These are phyloP conservation scores for Erythrophleum fordii DNA, from an alignment of 306 rosid species.

Conservation along the genomic window DNA sequence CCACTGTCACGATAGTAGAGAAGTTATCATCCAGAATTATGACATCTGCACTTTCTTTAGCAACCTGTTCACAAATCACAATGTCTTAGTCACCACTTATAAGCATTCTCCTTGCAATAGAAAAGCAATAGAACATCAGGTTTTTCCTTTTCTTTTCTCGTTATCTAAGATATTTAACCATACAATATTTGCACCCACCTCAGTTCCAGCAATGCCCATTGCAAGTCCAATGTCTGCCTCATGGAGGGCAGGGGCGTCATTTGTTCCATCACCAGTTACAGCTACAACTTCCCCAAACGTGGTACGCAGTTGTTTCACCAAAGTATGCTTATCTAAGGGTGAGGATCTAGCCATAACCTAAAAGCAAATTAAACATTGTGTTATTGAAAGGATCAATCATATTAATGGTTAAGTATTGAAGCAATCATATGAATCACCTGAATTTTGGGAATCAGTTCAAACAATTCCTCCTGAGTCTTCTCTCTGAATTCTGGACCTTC, in stretches of 20 bases:
- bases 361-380: slow-evolving; percentile 24
- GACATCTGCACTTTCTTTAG: slow-evolving; percentile 97
- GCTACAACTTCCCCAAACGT: slow-evolving; percentile 93
- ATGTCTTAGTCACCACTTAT: not conserved
- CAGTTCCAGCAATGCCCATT: slow-evolving; percentile 99
- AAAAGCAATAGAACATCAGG: no score
- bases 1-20: slow-evolving; percentile 94
- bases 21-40: slow-evolving; percentile 94
- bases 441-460: slow-evolving; percentile 80
- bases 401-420: not conserved
- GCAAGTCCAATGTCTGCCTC: slow-evolving; percentile 99
- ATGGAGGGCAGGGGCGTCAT: slow-evolving; percentile 99
- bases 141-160: not conserved
- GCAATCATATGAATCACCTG: slow-evolving; percentile 61
- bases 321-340: slow-evolving; percentile 87
- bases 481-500: slow-evolving; percentile 92
- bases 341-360: slow-evolving; percentile 99
- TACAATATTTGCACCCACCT: slow-evolving; percentile 53
- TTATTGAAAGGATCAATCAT: slow-evolving; percentile 30
- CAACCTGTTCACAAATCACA: slow-evolving; percentile 63
- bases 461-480: slow-evolving; percentile 76
- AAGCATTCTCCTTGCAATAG: slow-evolving; percentile 12
- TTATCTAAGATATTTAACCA: not conserved
- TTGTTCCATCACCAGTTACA: slow-evolving; percentile 98
- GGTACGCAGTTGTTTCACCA: slow-evolving; percentile 88